Evolutionary conservation across 1,284 basidiomycete species (phyloP).

Genomic region (Ceratobasidium sp.): DNA sequence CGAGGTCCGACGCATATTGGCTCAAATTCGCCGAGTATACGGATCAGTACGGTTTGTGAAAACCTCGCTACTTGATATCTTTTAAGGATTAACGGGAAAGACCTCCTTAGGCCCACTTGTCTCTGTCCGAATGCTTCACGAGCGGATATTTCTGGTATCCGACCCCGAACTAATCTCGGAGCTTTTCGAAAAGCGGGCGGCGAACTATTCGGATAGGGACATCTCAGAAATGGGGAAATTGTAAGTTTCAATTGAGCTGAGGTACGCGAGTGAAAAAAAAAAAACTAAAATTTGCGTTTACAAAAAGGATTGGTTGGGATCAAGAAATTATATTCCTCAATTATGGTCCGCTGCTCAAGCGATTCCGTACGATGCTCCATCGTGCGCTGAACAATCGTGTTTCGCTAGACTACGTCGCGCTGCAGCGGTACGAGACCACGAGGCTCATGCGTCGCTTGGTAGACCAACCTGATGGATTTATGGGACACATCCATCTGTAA

Average conservation of each 20-base stretch:
- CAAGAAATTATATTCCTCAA: slow-evolving; percentile 7
- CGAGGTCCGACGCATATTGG: slow-evolving; percentile 12
- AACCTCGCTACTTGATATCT: background rate
- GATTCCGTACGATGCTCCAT: slow-evolving; percentile 28
- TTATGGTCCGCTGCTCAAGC: slow-evolving; percentile 9
- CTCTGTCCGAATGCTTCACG: slow-evolving; percentile 9
- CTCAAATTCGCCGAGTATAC: slow-evolving; percentile 15
- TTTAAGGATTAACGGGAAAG: background rate
- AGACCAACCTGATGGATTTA: slow-evolving; percentile 3
- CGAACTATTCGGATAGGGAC: background rate
- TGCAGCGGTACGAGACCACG: slow-evolving; percentile 3
- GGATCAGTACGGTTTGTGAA: slow-evolving; percentile 3
- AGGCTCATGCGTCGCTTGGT: background rate
- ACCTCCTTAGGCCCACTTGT: slow-evolving; percentile 8
- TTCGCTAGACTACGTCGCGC: slow-evolving; percentile 2
- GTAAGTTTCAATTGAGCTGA: background rate
- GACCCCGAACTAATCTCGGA: background rate
- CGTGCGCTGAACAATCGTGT: slow-evolving; percentile 32
- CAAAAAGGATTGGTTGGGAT: slow-evolving; percentile 7
- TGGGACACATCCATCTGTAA: slow-evolving; percentile 26
- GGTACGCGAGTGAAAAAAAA: too few species aligned
- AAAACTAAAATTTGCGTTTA: too few species aligned
- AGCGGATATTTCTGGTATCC: background rate
- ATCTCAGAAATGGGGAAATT: background rate
- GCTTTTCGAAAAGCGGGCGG: slow-evolving; percentile 19